Conservation (phyloP, 1,284 basidiomycete genomes). For the Trichosporon coremiiforme region DNA sequence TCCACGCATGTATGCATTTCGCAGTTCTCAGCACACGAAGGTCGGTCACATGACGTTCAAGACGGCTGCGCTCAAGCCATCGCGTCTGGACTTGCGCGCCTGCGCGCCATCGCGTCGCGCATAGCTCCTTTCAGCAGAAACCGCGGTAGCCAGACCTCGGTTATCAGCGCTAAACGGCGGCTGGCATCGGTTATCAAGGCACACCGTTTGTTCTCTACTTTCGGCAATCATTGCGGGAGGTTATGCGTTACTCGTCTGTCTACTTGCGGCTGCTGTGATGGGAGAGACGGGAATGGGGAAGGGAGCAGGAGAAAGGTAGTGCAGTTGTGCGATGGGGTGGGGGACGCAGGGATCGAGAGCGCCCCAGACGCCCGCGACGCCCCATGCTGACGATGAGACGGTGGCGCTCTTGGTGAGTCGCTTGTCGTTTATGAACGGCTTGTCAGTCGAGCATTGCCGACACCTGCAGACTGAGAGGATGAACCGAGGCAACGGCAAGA, state of each 20-base stretch:
- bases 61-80: background rate
- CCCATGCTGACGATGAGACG: background rate
- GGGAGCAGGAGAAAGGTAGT: background rate
- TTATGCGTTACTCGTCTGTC: background rate
- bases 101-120: background rate
- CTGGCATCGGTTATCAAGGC: constrained; percentile 4
- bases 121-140: too few relatives aligned
- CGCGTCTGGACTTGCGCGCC: background rate
- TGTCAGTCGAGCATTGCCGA: background rate
- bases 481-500: too few relatives aligned
- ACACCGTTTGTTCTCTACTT: background rate
- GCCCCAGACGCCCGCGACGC: background rate
- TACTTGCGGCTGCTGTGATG: background rate
- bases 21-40: background rate
- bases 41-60: background rate
- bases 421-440: background rate
- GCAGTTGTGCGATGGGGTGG: too few relatives aligned
- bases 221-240: background rate
- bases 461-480: too few relatives aligned
- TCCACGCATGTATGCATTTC: constrained; percentile 8
- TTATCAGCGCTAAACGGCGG: background rate
- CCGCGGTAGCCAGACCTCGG: background rate
- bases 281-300: background rate
- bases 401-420: background rate
- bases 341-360: background rate